Base-by-base conservation (phyloP, 1,139 yeast species). In the Wickerhamomyces sp. region DNA sequence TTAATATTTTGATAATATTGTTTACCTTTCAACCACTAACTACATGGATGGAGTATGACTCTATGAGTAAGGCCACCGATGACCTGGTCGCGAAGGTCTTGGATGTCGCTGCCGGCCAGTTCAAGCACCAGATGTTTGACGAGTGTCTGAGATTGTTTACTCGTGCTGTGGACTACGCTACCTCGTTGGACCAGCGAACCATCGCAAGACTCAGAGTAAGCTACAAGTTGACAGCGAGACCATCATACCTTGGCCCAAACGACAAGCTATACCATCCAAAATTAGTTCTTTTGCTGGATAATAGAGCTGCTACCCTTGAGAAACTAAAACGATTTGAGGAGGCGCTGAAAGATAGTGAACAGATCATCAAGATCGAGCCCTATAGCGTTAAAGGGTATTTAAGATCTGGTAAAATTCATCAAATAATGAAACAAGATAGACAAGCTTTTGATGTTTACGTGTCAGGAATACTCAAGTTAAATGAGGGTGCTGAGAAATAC, bases 351-450 rank as follows among this genome's bases (percentile, higher is more conserved):
- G 82, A 77, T 43, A 73, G 78, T 0, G 58, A 64, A 24, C 60
- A 52, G 32, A 59, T 75, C 48, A 60, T 73, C 3, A 53, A 58
- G 16, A 40, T 66, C 2, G 84, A 79, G 36, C 84, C 86, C 0
- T 60, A 70, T 33, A 72, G 78, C 31, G 67, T 81, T 47, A 80
- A 76, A 54, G 81, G 85, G 1, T 80, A 80, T 49, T 59, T 81
- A 21, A 55, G 88, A 35, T 55, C 64, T 2, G 76, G 78, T 2
- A 80, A 77, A 50, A 46, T 78, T 3, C 57, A 70, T 19, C 49
- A 58, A 35, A 42, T 51, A 8, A 43, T 59, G 40, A 58, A 61
- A 0, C 56, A 64, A 29, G 59, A 65, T 7, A 39, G 55, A 2
- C 73, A 68, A 22, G 81, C 85, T 0, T 68, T 64, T 45, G 60